A percentile compares a stretch with the other conserved stretches of the same genome.
phyloP scores from a whole-genome alignment of 345 rosid species.

The Gossypium sturtianum region DNA sequence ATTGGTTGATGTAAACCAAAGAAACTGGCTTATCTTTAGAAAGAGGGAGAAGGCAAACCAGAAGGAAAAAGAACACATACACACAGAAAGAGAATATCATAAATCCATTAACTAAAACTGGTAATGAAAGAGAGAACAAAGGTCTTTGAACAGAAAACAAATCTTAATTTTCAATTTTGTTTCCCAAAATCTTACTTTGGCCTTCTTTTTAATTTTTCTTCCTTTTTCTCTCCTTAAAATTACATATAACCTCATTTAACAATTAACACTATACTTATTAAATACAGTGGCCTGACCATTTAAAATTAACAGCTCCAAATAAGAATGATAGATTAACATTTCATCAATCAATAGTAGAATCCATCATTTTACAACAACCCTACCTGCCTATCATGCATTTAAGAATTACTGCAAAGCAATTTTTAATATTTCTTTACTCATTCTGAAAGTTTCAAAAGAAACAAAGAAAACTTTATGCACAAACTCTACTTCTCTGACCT shows the following conservation, averaged over 20 bases:
- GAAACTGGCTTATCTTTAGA: neutral
- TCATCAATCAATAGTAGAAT: neutral
- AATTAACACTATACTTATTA: neutral
- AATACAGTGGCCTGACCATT: neutral
- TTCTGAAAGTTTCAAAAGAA: neutral
- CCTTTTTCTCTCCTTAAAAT: neutral
- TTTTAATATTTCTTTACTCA: neutral
- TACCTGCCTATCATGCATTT: neutral
- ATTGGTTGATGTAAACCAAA: neutral
- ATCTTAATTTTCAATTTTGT: neutral
- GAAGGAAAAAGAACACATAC: neutral
- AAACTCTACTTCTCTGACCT: neutral
- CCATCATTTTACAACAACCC: neutral
- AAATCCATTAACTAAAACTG: neutral
- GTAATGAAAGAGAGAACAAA: neutral
- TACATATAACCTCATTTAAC: neutral
- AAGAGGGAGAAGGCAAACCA: neutral
- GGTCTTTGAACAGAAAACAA: neutral
- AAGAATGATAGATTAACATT: neutral
- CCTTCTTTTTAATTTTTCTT: neutral
- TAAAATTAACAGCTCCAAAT: neutral
- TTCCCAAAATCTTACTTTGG: neutral
- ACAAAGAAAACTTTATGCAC: neutral
- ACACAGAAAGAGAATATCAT: neutral
- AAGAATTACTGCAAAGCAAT: neutral